A percentile compares a stretch with the other conserved stretches of the same genome.
Evolutionary conservation across 371 early-diverging fungal species (phyloP).

Genomic region (Mortierella sp.): DNA sequence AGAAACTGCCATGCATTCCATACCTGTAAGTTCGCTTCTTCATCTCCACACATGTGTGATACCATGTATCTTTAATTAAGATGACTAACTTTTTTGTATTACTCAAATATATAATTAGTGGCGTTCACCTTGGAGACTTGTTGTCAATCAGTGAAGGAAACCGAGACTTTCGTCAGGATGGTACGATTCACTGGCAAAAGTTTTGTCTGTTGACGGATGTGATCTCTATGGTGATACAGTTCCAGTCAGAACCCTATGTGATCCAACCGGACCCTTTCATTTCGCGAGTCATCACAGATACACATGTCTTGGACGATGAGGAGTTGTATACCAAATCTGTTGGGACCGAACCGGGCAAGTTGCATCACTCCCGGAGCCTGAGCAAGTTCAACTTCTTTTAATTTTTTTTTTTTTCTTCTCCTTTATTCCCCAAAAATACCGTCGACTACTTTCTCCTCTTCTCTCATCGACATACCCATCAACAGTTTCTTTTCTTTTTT

Average conservation of each 20-base stretch:
- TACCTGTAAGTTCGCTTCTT: conserved; percentile 24
- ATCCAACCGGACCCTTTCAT: conserved; percentile 60
- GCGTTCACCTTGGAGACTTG: conserved; percentile 70
- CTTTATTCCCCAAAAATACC: no score
- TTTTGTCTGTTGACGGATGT: conserved; percentile 70
- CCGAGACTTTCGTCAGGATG: conserved; percentile 68
- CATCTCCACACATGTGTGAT: neutral
- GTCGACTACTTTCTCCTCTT: no score
- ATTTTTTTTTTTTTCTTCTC: conserved; percentile 6
- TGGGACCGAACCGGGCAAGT: conserved; percentile 55
- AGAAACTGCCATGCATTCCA: conserved; percentile 47
- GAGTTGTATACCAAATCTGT: conserved; percentile 61
- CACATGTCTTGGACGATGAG: conserved; percentile 61
- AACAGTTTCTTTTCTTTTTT: no score
- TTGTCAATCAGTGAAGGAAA: conserved; percentile 72
- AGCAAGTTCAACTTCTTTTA: conserved; percentile 53
- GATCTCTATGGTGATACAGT: conserved; percentile 64
- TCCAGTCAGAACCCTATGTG: conserved; percentile 54
- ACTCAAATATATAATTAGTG: conserved; percentile 46
- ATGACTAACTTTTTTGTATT: neutral
- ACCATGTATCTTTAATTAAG: no score
- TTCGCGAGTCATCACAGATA: conserved; percentile 62
- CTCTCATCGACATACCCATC: no score
- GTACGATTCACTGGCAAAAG: conserved; percentile 75
- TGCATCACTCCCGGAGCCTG: conserved; percentile 49